Conservation (phyloP, 352 stramenopile genomes). For the Chrysophaeum taylorii region DNA sequence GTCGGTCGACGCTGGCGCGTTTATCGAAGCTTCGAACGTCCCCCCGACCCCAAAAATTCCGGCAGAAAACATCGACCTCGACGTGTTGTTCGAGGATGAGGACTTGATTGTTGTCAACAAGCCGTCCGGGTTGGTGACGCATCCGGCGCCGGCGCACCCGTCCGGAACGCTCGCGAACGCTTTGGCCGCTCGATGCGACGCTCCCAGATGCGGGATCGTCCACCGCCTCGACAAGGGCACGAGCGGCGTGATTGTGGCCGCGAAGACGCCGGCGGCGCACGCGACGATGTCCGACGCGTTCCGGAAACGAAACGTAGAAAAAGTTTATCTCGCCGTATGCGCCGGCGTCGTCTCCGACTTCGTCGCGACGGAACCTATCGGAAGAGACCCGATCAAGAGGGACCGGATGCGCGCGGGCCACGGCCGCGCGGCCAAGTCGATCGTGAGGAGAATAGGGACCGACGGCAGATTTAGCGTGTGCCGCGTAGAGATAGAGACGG, state of each 20-base stretch:
- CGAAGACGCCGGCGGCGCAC: slow-evolving; percentile 49
- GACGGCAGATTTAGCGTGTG: slow-evolving; percentile 59
- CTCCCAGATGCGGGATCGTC: slow-evolving; percentile 42
- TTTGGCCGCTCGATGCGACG: slow-evolving; percentile 53
- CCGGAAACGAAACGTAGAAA: slow-evolving; percentile 47
- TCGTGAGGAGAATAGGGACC: slow-evolving; percentile 50
- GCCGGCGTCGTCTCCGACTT: slow-evolving; percentile 15
- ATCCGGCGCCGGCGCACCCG: slow-evolving; percentile 65
- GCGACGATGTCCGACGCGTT: slow-evolving; percentile 52
- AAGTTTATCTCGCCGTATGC: slow-evolving; percentile 57
- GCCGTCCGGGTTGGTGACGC: slow-evolving; percentile 59
- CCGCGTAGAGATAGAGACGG: slow-evolving; percentile 62
- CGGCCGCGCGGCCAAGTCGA: slow-evolving; percentile 47
- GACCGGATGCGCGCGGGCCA: slow-evolving; percentile 10
- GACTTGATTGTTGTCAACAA: slow-evolving; percentile 67
- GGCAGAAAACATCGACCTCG: slow-evolving; percentile 45
- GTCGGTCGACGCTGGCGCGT: too few relatives aligned
- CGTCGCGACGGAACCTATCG: slow-evolving; percentile 62
- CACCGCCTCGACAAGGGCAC: slow-evolving; percentile 70
- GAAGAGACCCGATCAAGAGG: slow-evolving; percentile 45
- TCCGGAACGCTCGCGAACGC: slow-evolving; percentile 66
- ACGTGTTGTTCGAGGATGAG: slow-evolving; percentile 63
- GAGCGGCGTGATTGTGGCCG: slow-evolving; percentile 60
- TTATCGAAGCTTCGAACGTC: too few relatives aligned
- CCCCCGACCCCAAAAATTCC: too few relatives aligned